Evolutionary conservation across 2,329 filamentous ascomycete genomes (phyloP), one percentile per base, ranked within the genome.

Genomic region (Sordariomycetes sp.): DNA sequence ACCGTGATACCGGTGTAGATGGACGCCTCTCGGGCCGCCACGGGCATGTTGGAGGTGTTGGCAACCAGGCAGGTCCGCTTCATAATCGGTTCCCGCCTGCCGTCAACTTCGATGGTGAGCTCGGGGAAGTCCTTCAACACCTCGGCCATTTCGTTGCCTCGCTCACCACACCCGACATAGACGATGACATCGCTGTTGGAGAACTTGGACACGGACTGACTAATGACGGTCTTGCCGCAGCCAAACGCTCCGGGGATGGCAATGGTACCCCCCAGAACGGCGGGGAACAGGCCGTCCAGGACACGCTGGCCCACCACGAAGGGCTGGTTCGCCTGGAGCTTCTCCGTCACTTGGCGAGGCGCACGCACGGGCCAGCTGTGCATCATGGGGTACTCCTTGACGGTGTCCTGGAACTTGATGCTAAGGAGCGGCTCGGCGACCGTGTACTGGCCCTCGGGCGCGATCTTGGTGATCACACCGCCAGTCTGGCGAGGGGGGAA

Each of bases 71-170:
- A 95, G 18, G 94, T 99, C 72, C 94, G 93, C 85, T 99, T 99
- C 94, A 99, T 99, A 79, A 99, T 99, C 65, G 93, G 92, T 73
- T 99, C 94, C 76, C 93, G 88, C 70, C 93, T 90, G 67, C 94
- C 94, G 51, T 96, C 88, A 65, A 97, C 85, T 20, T 95, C 88
- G 70, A 99, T 99, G 54, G 89, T 89, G 64, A 99, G 89, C 82
- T 97, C 92, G 60, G 94, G 94, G 81, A 99, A 99, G 76, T 99
- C 94, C 89, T 97, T 97, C 82, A 99, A 82, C 65, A 99, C 94
- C 82, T 99, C 94, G 63, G 94, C 94, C 94, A 99, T 99, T 76
- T 99, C 94, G 71, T 99, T 99, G 65, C 94, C 94, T 67, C 94
- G 89, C 77, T 99, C 94, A 66, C 92, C 90, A 65, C 77, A 78